phyloP scores from a whole-genome alignment of 306 rosid genomes.

The Begonia masoniana region DNA sequence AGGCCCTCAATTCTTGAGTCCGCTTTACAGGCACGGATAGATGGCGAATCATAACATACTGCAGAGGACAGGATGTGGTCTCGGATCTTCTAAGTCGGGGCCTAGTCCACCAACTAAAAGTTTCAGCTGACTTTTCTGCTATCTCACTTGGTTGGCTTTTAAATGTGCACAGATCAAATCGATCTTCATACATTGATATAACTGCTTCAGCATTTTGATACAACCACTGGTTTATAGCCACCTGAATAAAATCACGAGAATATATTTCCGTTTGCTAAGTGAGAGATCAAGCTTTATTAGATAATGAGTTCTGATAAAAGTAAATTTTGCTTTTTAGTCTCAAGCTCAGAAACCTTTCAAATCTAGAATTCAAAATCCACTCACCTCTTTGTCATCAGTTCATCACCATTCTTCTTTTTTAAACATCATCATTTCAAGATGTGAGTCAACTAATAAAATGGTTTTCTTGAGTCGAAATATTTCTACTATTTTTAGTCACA shows the following conservation, averaged over 20 bases:
- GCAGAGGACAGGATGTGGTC: conserved; percentile 17
- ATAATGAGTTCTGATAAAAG: too few relatives aligned
- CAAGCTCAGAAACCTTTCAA: too few relatives aligned
- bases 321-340: too few relatives aligned
- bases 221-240: conserved; percentile 86
- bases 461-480: too few relatives aligned
- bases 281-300: too few relatives aligned
- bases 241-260: conserved; percentile 24
- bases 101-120: conserved; percentile 64
- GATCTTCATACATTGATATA: conserved; percentile 91
- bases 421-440: too few relatives aligned
- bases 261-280: background rate
- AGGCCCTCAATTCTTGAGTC: conserved; percentile 71
- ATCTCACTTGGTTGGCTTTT: conserved; percentile 46
- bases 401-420: too few relatives aligned
- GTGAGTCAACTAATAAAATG: too few relatives aligned
- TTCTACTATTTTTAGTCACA: too few relatives aligned
- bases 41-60: conserved; percentile 27
- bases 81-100: conserved; percentile 30
- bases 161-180: conserved; percentile 61
- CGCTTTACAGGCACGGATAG: conserved; percentile 72
- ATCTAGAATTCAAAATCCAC: too few relatives aligned
- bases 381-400: too few relatives aligned
- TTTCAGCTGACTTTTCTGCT: conserved; percentile 28
- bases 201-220: conserved; percentile 71